phyloP scores from a whole-genome alignment of 108 stramenopile genomes.

The Tribonema minus region DNA sequence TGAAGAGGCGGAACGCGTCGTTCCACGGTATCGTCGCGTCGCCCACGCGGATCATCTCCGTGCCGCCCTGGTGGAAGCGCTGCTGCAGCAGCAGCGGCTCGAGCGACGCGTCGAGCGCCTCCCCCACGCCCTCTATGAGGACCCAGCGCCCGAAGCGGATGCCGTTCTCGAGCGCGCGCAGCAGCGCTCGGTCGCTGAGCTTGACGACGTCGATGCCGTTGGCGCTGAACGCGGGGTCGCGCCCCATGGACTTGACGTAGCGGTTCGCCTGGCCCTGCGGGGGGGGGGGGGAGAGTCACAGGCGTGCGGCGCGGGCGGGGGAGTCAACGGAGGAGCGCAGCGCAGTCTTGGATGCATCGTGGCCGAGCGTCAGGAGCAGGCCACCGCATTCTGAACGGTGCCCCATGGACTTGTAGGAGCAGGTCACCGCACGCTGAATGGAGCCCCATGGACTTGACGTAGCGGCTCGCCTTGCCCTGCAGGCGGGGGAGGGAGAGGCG shows the following conservation, averaged over 20 bases:
- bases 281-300: too few species aligned
- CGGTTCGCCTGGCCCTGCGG: constrained; percentile 55
- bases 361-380: too few species aligned
- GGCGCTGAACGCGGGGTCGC: constrained; percentile 37
- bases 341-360: too few species aligned
- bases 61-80: constrained; percentile 58
- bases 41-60: constrained; percentile 57
- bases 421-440: constrained; percentile 42
- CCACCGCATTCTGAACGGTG: too few species aligned
- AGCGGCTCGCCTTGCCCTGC: constrained; percentile 55
- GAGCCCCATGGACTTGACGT: constrained; percentile 58
- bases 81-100: constrained; percentile 59
- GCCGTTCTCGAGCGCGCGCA: constrained; percentile 55
- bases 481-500: too few species aligned
- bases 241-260: constrained; percentile 59
- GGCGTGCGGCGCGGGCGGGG: too few species aligned
- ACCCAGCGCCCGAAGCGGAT: constrained; percentile 45
- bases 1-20: constrained; percentile 60
- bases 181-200: constrained; percentile 57
- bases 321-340: too few species aligned
- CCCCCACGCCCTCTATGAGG: constrained; percentile 9
- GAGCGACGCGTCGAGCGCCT: constrained; percentile 49
- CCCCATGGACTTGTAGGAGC: too few species aligned
- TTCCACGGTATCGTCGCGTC: constrained; percentile 58
- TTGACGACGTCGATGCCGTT: constrained; percentile 58